Evolutionary conservation across 2,329 filamentous ascomycete genomes (phyloP).

Genomic region (Parafenestella ontariensis): DNA sequence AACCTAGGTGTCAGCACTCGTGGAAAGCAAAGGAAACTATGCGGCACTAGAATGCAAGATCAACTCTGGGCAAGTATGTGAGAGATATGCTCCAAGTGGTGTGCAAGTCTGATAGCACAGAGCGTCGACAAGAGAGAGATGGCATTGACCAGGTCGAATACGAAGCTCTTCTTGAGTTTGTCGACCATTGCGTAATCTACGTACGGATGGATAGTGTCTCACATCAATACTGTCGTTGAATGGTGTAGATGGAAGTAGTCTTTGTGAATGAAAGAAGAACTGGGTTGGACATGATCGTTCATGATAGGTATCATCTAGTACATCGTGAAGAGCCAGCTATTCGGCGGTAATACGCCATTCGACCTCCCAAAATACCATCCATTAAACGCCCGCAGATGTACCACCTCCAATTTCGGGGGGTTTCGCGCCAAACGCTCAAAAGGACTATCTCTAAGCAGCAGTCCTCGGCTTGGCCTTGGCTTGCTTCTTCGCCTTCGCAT

Average conservation of each 20-base stretch:
- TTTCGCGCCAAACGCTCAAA: not conserved
- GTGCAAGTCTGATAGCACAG: not conserved
- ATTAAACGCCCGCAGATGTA: constrained; percentile 10
- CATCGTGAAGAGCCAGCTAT: not conserved
- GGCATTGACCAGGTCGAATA: not conserved
- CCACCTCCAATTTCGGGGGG: not conserved
- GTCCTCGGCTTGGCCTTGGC: constrained; percentile 78
- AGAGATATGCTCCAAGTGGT: not conserved
- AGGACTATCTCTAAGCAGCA: constrained; percentile 5
- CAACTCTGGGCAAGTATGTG: not conserved
- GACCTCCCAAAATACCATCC: constrained; percentile 4
- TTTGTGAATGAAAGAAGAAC: no score
- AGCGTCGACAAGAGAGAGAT: not conserved
- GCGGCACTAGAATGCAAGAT: not conserved
- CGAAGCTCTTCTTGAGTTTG: no score
- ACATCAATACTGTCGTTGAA: no score
- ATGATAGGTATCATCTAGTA: not conserved
- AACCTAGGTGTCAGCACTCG: no score
- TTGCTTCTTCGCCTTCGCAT: constrained; percentile 94
- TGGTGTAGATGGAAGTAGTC: no score
- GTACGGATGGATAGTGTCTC: no score
- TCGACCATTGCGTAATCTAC: no score
- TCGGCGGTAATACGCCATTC: not conserved
- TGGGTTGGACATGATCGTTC: no score
- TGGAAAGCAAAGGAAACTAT: not conserved